These are phyloP conservation scores for Coemansia sp. DNA, from an alignment of 192 early-diverging fungal genomes.

Conservation along the genomic window DNA sequence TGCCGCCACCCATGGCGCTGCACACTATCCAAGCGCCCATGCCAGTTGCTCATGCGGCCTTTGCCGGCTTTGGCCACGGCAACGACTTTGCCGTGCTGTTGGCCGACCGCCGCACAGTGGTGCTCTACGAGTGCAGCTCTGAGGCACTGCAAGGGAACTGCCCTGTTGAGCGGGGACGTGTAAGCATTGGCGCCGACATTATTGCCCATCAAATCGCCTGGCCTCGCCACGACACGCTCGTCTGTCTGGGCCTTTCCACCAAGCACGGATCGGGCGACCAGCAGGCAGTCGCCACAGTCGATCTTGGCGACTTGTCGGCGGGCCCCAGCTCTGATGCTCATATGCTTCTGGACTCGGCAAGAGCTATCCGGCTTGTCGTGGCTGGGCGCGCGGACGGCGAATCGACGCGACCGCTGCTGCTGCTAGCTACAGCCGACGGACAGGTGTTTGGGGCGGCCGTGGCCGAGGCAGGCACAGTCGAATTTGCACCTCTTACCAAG, in stretches of 20 bases:
- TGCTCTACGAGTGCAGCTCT: conserved; percentile 23
- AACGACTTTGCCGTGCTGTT: conserved; percentile 76
- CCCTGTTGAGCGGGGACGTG: not conserved
- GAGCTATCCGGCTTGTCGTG: not conserved
- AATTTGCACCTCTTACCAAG: not conserved
- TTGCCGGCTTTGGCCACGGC: conserved; percentile 62
- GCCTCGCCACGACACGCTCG: conserved; percentile 56
- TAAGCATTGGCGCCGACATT: conserved; percentile 8
- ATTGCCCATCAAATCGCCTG: conserved; percentile 71
- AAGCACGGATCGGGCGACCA: conserved; percentile 15
- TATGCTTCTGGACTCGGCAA: not conserved
- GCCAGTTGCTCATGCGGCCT: conserved; percentile 63
- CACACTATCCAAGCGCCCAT: conserved; percentile 11
- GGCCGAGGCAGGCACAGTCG: not conserved
- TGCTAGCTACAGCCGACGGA: conserved; percentile 52
- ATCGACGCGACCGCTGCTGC: conserved; percentile 21
- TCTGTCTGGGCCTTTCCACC: conserved; percentile 55
- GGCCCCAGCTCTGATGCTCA: not conserved
- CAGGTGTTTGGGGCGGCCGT: conserved; percentile 34
- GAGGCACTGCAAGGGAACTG: conserved; percentile 24
- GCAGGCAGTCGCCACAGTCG: conserved; percentile 50
- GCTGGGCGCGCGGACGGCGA: not conserved
- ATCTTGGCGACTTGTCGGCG: conserved; percentile 32
- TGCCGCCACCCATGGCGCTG: conserved; percentile 93
- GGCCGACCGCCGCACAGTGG: conserved; percentile 54